Evolutionary conservation across 1,284 basidiomycete species (phyloP).

Genomic region (Coriolopsis trogii): DNA sequence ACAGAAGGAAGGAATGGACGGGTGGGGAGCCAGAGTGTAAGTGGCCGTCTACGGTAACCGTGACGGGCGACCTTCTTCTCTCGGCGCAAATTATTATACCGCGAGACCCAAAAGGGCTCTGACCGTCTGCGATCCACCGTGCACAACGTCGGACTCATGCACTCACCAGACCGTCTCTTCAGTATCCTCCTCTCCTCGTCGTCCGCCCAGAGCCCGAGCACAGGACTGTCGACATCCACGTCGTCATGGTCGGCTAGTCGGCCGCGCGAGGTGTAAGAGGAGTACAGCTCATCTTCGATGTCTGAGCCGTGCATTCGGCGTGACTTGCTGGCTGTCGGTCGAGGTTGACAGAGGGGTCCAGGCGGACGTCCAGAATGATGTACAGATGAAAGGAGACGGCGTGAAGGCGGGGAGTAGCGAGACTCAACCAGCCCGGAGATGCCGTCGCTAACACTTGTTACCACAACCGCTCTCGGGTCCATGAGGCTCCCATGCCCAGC

Average conservation of each 20-base stretch:
- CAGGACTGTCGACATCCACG: slow-evolving; percentile 23
- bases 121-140: slow-evolving; percentile 2
- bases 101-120: slow-evolving; percentile 1
- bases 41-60: slow-evolving; percentile 14
- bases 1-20: slow-evolving; percentile 17
- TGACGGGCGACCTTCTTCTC: slow-evolving; percentile 16
- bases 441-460: slow-evolving; percentile 20
- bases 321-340: slow-evolving; percentile 11
- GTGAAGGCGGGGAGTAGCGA: slow-evolving; percentile 9
- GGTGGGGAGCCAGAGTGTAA: slow-evolving; percentile 5
- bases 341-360: slow-evolving; percentile 8
- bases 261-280: slow-evolving; percentile 12
- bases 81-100: slow-evolving; percentile 14
- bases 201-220: slow-evolving; percentile 25
- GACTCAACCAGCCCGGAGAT: slow-evolving; percentile 14
- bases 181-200: slow-evolving; percentile 11
- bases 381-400: slow-evolving; percentile 25
- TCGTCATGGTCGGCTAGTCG: slow-evolving; percentile 8
- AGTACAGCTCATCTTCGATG: slow-evolving; percentile 21
- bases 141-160: background rate
- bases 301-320: slow-evolving; percentile 18
- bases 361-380: slow-evolving; percentile 18
- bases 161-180: slow-evolving; percentile 23
- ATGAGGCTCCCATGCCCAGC: slow-evolving; percentile 24
- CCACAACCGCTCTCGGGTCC: slow-evolving; percentile 18